phyloP scores from a whole-genome alignment of 2,329 filamentous ascomycete species.

The Rachicladosporium sp. region DNA sequence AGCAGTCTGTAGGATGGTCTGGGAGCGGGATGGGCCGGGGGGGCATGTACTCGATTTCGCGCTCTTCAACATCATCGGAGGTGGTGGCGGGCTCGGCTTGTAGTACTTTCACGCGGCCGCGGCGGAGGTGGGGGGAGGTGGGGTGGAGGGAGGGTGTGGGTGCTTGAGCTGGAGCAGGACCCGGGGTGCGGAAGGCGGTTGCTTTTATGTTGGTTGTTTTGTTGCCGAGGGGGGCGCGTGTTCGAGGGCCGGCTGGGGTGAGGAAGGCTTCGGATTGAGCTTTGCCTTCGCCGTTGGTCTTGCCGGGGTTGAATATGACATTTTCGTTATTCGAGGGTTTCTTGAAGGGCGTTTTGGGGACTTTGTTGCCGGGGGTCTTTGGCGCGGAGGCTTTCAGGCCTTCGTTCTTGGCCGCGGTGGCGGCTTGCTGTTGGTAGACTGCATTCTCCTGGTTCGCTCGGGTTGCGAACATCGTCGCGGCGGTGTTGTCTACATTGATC shows the following conservation, averaged over 20 bases:
- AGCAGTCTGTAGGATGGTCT: constrained; percentile 21
- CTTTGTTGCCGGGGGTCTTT: constrained; percentile 67
- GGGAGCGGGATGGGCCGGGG: constrained; percentile 46
- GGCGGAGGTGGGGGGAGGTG: constrained; percentile 43
- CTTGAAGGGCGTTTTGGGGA: constrained; percentile 72
- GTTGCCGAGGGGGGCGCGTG: constrained; percentile 71
- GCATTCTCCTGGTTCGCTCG: constrained; percentile 76
- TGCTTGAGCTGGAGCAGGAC: constrained; percentile 43
- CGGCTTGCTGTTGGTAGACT: constrained; percentile 60
- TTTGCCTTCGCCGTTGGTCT: constrained; percentile 45
- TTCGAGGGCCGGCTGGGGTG: constrained; percentile 63
- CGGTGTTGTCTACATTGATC: neutral
- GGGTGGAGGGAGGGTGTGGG: constrained; percentile 34
- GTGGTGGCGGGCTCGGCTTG: constrained; percentile 37
- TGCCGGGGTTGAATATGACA: constrained; percentile 50
- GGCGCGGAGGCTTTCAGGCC: constrained; percentile 48
- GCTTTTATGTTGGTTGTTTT: constrained; percentile 95
- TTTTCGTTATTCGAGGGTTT: constrained; percentile 78
- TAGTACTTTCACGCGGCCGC: constrained; percentile 49
- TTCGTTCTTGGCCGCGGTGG: constrained; percentile 61
- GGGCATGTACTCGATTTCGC: constrained; percentile 83
- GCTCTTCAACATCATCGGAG: constrained; percentile 42
- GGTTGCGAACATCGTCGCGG: constrained; percentile 55
- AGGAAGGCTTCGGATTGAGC: constrained; percentile 47
- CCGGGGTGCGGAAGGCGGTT: constrained; percentile 48